Evolutionary conservation across 495 filamentous ascomycete genomes (phyloP).

Genomic region (Hyaloscypha finlandica): DNA sequence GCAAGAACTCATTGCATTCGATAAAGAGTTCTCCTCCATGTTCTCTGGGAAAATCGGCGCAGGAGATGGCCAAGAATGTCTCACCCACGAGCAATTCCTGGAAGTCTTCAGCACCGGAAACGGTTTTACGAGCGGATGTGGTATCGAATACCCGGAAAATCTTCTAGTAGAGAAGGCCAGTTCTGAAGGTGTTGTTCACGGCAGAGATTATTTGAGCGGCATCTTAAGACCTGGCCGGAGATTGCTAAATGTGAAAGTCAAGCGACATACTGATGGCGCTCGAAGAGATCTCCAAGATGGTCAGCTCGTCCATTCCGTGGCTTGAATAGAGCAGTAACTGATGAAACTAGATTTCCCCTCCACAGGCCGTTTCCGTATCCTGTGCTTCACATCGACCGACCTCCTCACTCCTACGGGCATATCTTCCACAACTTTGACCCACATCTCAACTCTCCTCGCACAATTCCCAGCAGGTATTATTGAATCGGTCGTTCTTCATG

Average conservation of each 20-base stretch:
- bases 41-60: constrained; percentile 43
- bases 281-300: constrained; percentile 51
- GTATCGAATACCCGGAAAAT: constrained; percentile 32
- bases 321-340: neutral
- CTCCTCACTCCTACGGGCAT: constrained; percentile 35
- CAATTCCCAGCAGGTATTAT: constrained; percentile 25
- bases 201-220: constrained; percentile 18
- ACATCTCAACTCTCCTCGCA: constrained; percentile 14
- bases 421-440: constrained; percentile 24
- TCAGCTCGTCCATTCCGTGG: constrained; percentile 22
- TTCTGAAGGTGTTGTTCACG: neutral
- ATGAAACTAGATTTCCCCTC: constrained; percentile 40
- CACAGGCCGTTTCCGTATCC: constrained; percentile 50
- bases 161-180: constrained; percentile 19
- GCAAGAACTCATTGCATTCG: constrained; percentile 38
- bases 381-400: constrained; percentile 43
- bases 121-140: constrained; percentile 40
- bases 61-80: constrained; percentile 20
- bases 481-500: constrained; percentile 31
- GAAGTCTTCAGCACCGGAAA: constrained; percentile 32
- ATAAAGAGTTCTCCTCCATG: constrained; percentile 36
- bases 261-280: constrained; percentile 49
- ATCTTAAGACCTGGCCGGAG: constrained; percentile 31
- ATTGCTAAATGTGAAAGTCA: constrained; percentile 36
- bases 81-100: constrained; percentile 37